These are phyloP conservation scores for Trichoderma gracile DNA, from an alignment of 2,329 filamentous ascomycete genomes.

Conservation along the genomic window DNA sequence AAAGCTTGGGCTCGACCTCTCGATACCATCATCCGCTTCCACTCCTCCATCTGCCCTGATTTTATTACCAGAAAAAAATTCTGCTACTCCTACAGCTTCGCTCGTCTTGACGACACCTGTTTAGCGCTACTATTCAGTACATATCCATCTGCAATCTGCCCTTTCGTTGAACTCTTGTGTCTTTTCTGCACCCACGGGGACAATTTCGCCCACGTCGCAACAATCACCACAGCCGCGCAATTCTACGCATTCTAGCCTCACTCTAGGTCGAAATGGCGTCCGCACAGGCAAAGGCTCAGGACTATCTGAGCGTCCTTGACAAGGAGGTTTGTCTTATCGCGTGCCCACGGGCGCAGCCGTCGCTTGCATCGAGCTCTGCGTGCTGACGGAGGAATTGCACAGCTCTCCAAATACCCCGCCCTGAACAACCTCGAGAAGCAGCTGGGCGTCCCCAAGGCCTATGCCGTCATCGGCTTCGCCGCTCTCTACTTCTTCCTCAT, in stretches of 20 bases:
- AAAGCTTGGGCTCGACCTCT: conserved; percentile 24
- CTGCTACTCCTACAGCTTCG: background rate
- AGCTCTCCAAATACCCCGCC: conserved; percentile 83
- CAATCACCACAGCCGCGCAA: conserved; percentile 2
- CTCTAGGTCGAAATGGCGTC: conserved; percentile 60
- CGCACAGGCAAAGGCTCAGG: conserved; percentile 73
- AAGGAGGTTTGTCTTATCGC: conserved; percentile 65
- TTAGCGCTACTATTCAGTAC: background rate
- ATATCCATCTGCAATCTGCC: background rate
- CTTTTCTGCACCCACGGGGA: conserved; percentile 2
- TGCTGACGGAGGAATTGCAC: conserved; percentile 31
- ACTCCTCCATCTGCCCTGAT: conserved; percentile 28
- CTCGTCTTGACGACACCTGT: conserved; percentile 14
- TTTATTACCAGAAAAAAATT: background rate
- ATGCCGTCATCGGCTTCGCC: conserved; percentile 73
- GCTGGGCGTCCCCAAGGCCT: conserved; percentile 80
- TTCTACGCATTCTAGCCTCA: conserved; percentile 18
- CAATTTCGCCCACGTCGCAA: conserved; percentile 13
- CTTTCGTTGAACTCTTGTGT: background rate
- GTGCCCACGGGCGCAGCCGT: background rate
- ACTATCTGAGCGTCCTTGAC: conserved; percentile 77
- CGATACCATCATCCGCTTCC: conserved; percentile 22
- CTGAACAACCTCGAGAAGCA: conserved; percentile 86
- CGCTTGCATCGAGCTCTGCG: conserved; percentile 28
- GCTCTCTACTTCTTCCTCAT: conserved; percentile 88